phyloP scores from a whole-genome alignment of 2,329 filamentous ascomycete species.

The Talaromyces piceae region DNA sequence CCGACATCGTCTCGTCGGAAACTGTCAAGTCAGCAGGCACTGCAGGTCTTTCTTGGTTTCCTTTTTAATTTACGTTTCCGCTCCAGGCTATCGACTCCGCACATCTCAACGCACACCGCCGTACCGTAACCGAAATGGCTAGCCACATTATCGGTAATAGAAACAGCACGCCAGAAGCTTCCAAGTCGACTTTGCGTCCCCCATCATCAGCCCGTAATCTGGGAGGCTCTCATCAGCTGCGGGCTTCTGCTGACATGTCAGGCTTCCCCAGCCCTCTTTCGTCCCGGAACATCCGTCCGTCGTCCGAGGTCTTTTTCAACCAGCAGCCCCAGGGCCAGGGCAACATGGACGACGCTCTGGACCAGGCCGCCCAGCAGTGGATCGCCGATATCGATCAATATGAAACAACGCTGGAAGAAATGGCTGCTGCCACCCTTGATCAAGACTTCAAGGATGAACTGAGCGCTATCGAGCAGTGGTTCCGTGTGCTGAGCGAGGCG shows the following conservation, averaged over 20 bases:
- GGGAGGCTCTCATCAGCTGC: conserved; percentile 74
- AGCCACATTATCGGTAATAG: conserved; percentile 71
- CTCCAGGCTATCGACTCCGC: not conserved
- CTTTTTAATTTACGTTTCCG: conserved; percentile 24
- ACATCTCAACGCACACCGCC: not conserved
- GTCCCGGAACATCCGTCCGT: conserved; percentile 76
- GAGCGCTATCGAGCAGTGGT: conserved; percentile 99
- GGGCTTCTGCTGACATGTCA: conserved; percentile 93
- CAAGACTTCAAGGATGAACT: conserved; percentile 99
- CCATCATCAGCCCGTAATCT: conserved; percentile 75
- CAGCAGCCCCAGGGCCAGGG: conserved; percentile 62
- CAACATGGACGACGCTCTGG: conserved; percentile 73
- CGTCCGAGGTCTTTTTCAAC: conserved; percentile 87
- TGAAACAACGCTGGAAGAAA: conserved; percentile 96
- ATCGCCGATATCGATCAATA: conserved; percentile 98
- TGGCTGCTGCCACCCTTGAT: conserved; percentile 96
- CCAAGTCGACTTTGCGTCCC: conserved; percentile 71
- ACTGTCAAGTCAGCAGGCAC: conserved; percentile 60
- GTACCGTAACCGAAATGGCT: conserved; percentile 39
- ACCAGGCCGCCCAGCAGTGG: conserved; percentile 96
- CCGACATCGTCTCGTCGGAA: not conserved
- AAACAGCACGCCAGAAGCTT: conserved; percentile 93
- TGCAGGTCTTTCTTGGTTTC: conserved; percentile 56
- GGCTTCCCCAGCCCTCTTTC: conserved; percentile 65
- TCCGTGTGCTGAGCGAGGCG: conserved; percentile 91